Evolutionary conservation across 805 yeast species (phyloP).

Genomic region (Hanseniaspora thailandica): DNA sequence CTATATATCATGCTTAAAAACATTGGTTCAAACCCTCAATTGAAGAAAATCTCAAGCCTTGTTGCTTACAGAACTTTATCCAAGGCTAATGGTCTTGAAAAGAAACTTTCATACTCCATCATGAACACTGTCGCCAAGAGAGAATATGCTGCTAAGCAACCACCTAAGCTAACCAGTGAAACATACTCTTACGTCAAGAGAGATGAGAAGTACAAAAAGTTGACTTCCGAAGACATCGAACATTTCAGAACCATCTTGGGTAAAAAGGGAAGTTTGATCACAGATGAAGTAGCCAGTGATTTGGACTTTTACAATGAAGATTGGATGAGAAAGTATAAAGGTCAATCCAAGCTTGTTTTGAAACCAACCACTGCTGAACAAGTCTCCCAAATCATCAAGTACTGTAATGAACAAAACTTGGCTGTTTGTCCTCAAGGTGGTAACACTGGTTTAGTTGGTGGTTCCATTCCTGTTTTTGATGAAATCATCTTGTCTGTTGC

Average conservation of each 20-base stretch:
- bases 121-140: not conserved
- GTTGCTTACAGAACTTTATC: not conserved
- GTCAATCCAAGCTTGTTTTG: constrained; percentile 70
- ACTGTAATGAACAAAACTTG: constrained; percentile 62
- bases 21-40: not conserved
- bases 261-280: constrained; percentile 27
- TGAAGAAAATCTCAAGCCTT: not conserved
- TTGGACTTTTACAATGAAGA: constrained; percentile 70
- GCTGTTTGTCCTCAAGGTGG: constrained; percentile 97
- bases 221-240: constrained; percentile 46
- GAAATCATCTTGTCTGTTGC: constrained; percentile 67
- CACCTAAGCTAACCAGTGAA: constrained; percentile 48
- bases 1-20: not conserved
- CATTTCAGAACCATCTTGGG: constrained; percentile 51
- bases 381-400: constrained; percentile 60
- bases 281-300: constrained; percentile 39
- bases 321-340: constrained; percentile 87
- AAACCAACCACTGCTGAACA: constrained; percentile 75
- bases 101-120: not conserved
- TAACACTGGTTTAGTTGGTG: constrained; percentile 92
- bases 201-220: constrained; percentile 37
- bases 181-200: constrained; percentile 51
- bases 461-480: constrained; percentile 83
- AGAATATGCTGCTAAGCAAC: constrained; percentile 18
- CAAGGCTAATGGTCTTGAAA: not conserved